A percentile compares a stretch with the other conserved stretches of the same genome.
Evolutionary conservation across 169 alveolate genomes (phyloP).

Genomic region (Plasmodium inui): DNA sequence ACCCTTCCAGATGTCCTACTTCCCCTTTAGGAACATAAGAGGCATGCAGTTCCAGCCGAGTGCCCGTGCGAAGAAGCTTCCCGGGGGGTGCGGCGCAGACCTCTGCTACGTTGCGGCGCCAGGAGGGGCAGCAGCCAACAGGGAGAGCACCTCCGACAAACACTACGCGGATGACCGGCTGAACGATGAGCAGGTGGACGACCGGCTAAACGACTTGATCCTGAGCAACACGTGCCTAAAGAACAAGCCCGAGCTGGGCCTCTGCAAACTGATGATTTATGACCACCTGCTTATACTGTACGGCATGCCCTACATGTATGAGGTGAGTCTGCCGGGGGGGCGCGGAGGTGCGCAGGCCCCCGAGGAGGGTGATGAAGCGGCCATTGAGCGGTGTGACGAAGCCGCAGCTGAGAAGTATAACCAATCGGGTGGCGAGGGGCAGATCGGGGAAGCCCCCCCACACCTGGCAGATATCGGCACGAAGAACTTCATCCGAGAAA

Average conservation of each 20-base stretch:
- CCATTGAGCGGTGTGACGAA: neutral
- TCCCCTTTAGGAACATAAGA: slow-evolving; percentile 24
- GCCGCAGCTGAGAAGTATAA: neutral
- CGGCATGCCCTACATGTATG: slow-evolving; percentile 45
- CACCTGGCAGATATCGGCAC: slow-evolving; percentile 22
- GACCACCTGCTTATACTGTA: slow-evolving; percentile 35
- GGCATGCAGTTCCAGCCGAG: neutral
- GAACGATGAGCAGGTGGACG: neutral
- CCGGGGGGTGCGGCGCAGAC: neutral
- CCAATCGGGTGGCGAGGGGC: neutral
- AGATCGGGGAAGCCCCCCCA: neutral
- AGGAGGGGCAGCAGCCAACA: no score
- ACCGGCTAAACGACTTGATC: slow-evolving; percentile 27
- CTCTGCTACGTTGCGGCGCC: no score
- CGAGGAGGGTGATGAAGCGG: no score
- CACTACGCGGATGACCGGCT: no score
- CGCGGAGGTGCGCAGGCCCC: no score
- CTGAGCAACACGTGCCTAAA: slow-evolving; percentile 61
- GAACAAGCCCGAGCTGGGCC: slow-evolving; percentile 58
- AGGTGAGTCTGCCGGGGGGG: slow-evolving; percentile 1
- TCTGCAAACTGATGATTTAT: slow-evolving; percentile 63
- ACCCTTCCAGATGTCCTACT: slow-evolving; percentile 24
- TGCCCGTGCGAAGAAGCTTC: neutral
- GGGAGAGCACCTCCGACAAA: no score
- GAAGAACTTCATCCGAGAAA: slow-evolving; percentile 40